These are phyloP conservation scores for Hyphodiscus hymeniophilus DNA, from an alignment of 495 filamentous ascomycete genomes.

Conservation along the genomic window DNA sequence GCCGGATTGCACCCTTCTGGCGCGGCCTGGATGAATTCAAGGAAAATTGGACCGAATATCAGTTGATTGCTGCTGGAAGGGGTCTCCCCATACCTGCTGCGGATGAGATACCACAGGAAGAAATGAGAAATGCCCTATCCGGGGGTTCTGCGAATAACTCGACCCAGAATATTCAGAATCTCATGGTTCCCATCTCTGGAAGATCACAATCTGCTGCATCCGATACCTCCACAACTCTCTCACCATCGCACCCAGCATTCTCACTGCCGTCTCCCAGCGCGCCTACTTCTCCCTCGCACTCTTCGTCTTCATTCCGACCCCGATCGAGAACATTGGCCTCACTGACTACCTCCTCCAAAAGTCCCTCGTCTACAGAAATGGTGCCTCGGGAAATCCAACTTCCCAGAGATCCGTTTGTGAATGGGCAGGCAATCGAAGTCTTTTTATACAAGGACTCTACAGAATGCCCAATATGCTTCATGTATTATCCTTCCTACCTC, in stretches of 20 bases:
- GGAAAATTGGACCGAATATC: conserved; percentile 85
- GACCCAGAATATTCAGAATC: conserved; percentile 18
- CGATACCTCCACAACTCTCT: conserved; percentile 17
- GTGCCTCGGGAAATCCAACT: conserved; percentile 70
- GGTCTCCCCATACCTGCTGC: conserved; percentile 77
- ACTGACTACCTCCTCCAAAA: conserved; percentile 59
- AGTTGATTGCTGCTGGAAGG: conserved; percentile 84
- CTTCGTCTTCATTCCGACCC: conserved; percentile 22
- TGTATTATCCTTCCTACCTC: conserved; percentile 93
- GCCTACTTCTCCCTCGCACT: conserved; percentile 4
- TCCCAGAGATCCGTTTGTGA: conserved; percentile 77
- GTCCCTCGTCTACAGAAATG: conserved; percentile 59
- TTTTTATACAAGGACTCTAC: conserved; percentile 83
- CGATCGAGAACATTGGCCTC: conserved; percentile 72
- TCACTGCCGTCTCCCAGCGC: conserved; percentile 12
- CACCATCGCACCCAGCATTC: conserved; percentile 20
- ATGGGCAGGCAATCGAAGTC: conserved; percentile 85
- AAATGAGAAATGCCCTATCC: conserved; percentile 40
- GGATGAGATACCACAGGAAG: conserved; percentile 65
- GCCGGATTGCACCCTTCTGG: conserved; percentile 91
- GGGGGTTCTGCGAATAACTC: conserved; percentile 23
- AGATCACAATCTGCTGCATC: conserved; percentile 21
- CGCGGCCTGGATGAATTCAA: conserved; percentile 83
- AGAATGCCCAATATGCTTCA: conserved; percentile 94
- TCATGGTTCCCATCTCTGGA: conserved; percentile 19